Base-by-base conservation (phyloP, 2,329 filamentous ascomycete genomes). In the Seiridium unicorne region DNA sequence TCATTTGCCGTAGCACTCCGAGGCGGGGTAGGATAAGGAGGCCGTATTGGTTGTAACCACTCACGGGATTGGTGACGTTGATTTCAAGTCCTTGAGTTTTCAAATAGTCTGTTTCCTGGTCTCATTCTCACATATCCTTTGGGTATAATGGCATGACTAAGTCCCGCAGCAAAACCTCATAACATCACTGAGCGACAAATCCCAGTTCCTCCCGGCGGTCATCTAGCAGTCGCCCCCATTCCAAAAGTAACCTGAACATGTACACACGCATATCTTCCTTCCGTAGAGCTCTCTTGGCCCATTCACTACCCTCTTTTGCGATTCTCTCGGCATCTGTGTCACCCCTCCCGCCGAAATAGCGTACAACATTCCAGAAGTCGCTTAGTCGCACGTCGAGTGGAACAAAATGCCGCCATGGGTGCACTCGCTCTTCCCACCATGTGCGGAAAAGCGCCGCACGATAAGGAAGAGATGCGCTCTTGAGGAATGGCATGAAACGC, bases 371-470 rank as follows among this genome's bases (percentile, higher is more conserved):
- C 66, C 66, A 68, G 4, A 73, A 47, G 26, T 72, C 72, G 9
- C 62, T 57, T 3, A 71, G 59, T 62, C 63, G 68, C 64, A 74
- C 78, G 66, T 88, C 84, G 64, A 89, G 77, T 0, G 87, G 87
- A 0, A 89, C 79, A 64, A 86, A 89, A 70, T 89, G 87, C 31
- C 77, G 74, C 87, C 87, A 90, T 0, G 83, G 78, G 11, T 84
- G 76, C 2, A 89, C 71, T 2, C 87, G 78, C 40, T 81, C 79
- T 64, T 88, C 86, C 66, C 87, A 86, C 87, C 87, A 90, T 60
- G 88, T 86, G 32, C 80, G 77, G 69, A 87, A 89, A 32, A 88
- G 74, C 2, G 84, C 86, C 0, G 82, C 80, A 62, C 87, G 86
- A 68, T 89, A 80, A 0, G 83, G 82, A 2, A 87, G 69, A 3